phyloP scores from a whole-genome alignment of 768 basidiomycete genomes.

The Roridomyces roridus region DNA sequence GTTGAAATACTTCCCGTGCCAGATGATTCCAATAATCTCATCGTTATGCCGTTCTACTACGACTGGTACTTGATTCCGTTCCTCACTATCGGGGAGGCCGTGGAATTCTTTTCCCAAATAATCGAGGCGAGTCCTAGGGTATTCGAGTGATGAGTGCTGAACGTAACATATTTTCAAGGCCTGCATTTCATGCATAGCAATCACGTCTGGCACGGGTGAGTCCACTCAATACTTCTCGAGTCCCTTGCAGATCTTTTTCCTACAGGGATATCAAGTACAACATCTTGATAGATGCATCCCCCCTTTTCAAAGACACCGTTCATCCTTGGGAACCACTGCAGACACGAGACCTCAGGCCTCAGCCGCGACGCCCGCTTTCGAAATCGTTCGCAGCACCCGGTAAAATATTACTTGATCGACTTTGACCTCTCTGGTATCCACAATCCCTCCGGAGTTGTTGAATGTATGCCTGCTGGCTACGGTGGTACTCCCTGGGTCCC shows the following conservation, averaged over 20 bases:
- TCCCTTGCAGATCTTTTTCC: background rate
- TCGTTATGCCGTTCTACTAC: slow-evolving; percentile 37
- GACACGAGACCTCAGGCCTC: slow-evolving; percentile 29
- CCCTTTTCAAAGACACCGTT: slow-evolving; percentile 31
- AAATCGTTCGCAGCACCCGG: slow-evolving; percentile 34
- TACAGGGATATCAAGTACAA: slow-evolving; percentile 36
- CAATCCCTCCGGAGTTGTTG: slow-evolving; percentile 28
- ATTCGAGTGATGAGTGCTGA: too few relatives aligned
- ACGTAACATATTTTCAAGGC: slow-evolving; percentile 21
- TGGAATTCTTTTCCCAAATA: slow-evolving; percentile 37
- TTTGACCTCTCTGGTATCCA: slow-evolving; percentile 41
- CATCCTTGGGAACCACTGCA: slow-evolving; percentile 29
- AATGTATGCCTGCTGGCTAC: slow-evolving; percentile 5
- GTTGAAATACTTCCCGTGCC: slow-evolving; percentile 29
- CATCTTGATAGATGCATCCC: slow-evolving; percentile 41
- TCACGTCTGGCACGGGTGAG: slow-evolving; percentile 36
- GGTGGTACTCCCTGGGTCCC: too few relatives aligned
- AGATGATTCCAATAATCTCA: slow-evolving; percentile 19
- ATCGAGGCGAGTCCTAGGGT: slow-evolving; percentile 33
- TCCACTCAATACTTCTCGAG: background rate
- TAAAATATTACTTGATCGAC: slow-evolving; percentile 45
- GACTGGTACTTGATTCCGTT: slow-evolving; percentile 26
- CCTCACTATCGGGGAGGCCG: slow-evolving; percentile 33
- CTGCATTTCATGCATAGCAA: slow-evolving; percentile 38
- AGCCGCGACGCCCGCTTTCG: slow-evolving; percentile 10